Evolutionary conservation across 441 rosid species (phyloP).

Genomic region (Geranium incanum): DNA sequence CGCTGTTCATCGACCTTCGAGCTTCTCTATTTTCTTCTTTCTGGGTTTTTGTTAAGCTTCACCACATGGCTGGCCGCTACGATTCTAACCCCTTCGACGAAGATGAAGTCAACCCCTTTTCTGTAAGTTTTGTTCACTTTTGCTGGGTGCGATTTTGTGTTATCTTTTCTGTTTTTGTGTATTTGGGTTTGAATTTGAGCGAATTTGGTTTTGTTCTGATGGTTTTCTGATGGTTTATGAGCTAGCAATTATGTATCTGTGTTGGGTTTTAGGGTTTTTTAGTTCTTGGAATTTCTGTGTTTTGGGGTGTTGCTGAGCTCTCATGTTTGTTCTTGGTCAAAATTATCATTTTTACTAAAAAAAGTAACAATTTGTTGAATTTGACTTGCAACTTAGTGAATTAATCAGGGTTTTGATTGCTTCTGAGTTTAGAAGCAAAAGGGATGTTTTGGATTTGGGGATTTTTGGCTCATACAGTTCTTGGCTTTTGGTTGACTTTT

Average conservation of each 20-base stretch:
- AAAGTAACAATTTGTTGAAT: neutral
- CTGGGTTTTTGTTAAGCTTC: neutral
- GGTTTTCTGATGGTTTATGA: neutral
- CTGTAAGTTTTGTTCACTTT: slow-evolving; percentile 37
- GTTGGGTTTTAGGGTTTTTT: neutral
- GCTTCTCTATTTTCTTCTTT: neutral
- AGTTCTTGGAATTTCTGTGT: neutral
- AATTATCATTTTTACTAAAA: neutral
- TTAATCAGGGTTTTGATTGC: neutral
- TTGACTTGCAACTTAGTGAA: neutral
- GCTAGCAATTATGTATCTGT: neutral
- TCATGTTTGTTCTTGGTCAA: neutral
- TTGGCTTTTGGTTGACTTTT: neutral
- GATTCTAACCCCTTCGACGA: slow-evolving; percentile 79
- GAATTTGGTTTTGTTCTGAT: neutral
- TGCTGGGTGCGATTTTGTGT: neutral
- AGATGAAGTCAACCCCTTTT: slow-evolving; percentile 82
- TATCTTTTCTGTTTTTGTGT: neutral
- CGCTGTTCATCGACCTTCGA: neutral
- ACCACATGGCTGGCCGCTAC: slow-evolving; percentile 30
- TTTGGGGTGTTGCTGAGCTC: neutral
- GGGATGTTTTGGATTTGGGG: slow-evolving; percentile 2
- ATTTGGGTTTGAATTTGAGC: neutral
- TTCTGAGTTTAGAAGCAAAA: neutral
- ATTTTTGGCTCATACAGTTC: neutral